phyloP scores from a whole-genome alignment of 1,284 basidiomycete genomes.

The Microbotryum saponariae region DNA sequence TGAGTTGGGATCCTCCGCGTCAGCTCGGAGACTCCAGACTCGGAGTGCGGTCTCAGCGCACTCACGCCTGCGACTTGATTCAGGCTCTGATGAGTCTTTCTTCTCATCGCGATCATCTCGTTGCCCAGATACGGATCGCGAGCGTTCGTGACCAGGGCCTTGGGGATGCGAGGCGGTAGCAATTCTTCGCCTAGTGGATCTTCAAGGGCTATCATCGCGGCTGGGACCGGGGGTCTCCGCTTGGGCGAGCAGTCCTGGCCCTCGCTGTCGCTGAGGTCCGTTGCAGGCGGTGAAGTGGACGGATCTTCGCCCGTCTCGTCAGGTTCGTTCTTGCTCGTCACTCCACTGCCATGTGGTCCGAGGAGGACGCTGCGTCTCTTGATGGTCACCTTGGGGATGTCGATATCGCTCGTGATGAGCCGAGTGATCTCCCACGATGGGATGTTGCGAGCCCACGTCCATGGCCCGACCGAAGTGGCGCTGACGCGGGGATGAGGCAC shows the following conservation, averaged over 20 bases:
- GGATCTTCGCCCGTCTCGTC: not conserved
- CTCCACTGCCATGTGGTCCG: not conserved
- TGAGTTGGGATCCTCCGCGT: not conserved
- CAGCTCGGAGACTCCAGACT: not conserved
- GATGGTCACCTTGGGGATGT: not conserved
- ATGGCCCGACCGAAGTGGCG: too few species aligned
- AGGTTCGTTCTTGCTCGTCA: not conserved
- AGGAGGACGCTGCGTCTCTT: not conserved
- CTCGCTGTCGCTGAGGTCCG: not conserved
- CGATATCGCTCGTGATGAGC: slow-evolving; percentile 1
- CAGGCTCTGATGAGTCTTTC: slow-evolving; percentile 7
- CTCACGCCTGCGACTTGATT: slow-evolving; percentile 26
- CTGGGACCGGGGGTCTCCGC: not conserved
- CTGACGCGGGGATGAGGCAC: not conserved
- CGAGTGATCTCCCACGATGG: not conserved
- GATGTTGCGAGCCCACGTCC: too few species aligned
- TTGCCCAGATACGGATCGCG: not conserved
- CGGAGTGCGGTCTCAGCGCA: not conserved
- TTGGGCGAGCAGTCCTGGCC: not conserved
- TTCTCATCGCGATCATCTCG: slow-evolving; percentile 17
- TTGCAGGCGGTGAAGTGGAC: not conserved
- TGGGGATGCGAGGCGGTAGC: slow-evolving; percentile 18
- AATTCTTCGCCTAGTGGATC: slow-evolving; percentile 20
- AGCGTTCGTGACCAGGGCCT: slow-evolving; percentile 6
- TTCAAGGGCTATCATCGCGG: slow-evolving; percentile 14